Evolutionary conservation across 108 stramenopile species (phyloP), one percentile per base, ranked within the genome.

Genomic region (Nannochloropsis gaditana): DNA sequence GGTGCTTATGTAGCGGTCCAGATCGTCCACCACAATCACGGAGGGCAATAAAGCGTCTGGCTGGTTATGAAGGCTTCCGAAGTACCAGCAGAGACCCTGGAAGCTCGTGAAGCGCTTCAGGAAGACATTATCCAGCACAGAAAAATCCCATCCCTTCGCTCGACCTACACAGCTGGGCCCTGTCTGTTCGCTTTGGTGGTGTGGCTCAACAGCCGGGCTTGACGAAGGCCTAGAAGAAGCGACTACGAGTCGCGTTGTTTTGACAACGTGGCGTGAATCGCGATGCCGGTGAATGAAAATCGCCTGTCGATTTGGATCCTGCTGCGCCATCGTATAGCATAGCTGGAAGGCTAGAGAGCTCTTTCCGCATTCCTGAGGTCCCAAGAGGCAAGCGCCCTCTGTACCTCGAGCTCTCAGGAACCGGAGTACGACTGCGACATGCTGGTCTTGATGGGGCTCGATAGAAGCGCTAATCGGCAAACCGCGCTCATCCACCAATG

Each of bases 241-340:
- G 59, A 73, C 59, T 15, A 73, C 59, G 59, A 73, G 8, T 4
- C 59, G 59, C 19, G n/a, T n/a, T n/a, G 59, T 73, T n/a, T 73
- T 73, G 59, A n/a, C 59, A 0, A 73, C 59, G 19, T n/a, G 59
- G 3, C 59, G 59, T 15, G 59, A 15, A 6, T 73, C 59, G 19
- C n/a, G 19, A 73, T 73, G 59, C 59, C 59, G 59, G 59, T 73
- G 59, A n/a, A 73, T 73, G 59, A 73, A 73, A n/a, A 73, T 15
- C 6, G 8, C 8, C 8, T 73, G 59, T n/a, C 6, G 4, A 73
- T 73, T n/a, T 73, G 59, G 59, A 15, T 73, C 19, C 19, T 15
- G n/a, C n/a, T 73, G 59, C 15, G 59, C 59, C 59, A 73, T 73
- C 59, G 15, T 73, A n/a, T 73, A 73, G 59, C 59, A 73, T n/a